A percentile compares a stretch with the other conserved stretches of the same genome.
phyloP scores from a whole-genome alignment of 2,329 filamentous ascomycete species.

The Cadophora malorum region DNA sequence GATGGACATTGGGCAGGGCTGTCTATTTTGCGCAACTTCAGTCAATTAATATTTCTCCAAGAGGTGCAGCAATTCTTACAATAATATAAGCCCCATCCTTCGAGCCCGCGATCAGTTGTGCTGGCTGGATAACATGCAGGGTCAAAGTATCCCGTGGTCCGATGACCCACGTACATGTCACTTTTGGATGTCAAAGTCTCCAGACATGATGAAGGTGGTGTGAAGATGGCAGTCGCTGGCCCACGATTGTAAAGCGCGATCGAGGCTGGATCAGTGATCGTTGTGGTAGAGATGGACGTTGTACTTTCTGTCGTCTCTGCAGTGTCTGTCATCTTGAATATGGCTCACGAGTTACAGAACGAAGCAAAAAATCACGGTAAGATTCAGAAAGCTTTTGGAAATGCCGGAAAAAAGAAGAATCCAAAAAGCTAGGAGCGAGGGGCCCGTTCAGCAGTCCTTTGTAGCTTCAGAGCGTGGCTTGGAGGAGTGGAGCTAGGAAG shows the following conservation, averaged over 20 bases:
- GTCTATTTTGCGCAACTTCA: no score
- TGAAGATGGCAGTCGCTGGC: conserved; percentile 17
- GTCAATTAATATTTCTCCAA: background rate
- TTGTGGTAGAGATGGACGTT: background rate
- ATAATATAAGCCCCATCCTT: conserved; percentile 24
- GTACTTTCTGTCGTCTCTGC: no score
- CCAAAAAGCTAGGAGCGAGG: no score
- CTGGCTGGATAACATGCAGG: conserved; percentile 20
- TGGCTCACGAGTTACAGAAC: background rate
- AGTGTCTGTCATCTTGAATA: background rate
- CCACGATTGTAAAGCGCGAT: conserved; percentile 24
- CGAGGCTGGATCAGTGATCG: conserved; percentile 2
- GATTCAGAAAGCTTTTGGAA: no score
- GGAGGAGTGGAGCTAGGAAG: no score
- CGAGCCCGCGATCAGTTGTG: conserved; percentile 1
- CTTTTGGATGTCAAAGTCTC: conserved; percentile 18
- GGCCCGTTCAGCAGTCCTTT: no score
- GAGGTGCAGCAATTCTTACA: conserved; percentile 4
- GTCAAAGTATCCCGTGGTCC: conserved; percentile 1
- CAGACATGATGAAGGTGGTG: conserved; percentile 25
- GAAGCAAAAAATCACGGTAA: background rate
- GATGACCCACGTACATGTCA: conserved; percentile 24
- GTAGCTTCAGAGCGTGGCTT: no score
- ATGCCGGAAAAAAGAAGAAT: no score
- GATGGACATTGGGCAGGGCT: no score